Base-by-base conservation (phyloP, 2,329 filamentous ascomycete genomes). In the Fusarium pseudocircinatum region DNA sequence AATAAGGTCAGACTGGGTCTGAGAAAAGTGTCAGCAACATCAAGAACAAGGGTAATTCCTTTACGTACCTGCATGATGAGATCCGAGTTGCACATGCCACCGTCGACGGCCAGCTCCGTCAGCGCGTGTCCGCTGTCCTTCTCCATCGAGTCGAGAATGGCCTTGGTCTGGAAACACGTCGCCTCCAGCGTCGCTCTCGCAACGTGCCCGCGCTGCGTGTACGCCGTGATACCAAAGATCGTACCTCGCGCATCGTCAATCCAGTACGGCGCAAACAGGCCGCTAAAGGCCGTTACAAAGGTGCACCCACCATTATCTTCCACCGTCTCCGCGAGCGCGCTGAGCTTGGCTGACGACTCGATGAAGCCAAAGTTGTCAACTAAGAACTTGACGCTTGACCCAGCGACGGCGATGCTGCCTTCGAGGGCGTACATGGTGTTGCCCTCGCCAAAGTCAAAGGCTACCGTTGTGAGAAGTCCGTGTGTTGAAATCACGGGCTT, bases 181-280 rank as follows among this genome's bases (percentile, higher is more conserved):
- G 93, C 93, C 83, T 95, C 93, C 62, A 95, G 87, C 0, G 93
- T 95, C 32, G 93, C 93, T 57, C 93, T 89, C 34, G 93, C 93
- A 77, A 95, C 92, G 81, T 95, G 93, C 11, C 93, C 93, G 40
- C 89, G 88, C 80, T 94, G 87, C 0, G 93, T 95, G 82, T 93
- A 92, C 69, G 93, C 90, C 0, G 93, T 94, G 77, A 94, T 93
- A 49, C 92, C 92, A 76, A 94, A 93, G 75, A 94, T 93, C 46
- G 93, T 95, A 64, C 93, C 93, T 78, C 93, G 89, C 4, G 93
- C 93, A 82, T 95, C 92, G 80, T 95, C 93, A 72, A 95, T 93
- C 93, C 93, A 95, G 83, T 95, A 95, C 2, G 93, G 93, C 1
- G 93, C 93, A 79, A 95, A 95, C 7, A 95, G 86, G 56, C 93